Conservation (phyloP, 1,284 basidiomycete genomes). For the Ustilago shanxiensis region DNA sequence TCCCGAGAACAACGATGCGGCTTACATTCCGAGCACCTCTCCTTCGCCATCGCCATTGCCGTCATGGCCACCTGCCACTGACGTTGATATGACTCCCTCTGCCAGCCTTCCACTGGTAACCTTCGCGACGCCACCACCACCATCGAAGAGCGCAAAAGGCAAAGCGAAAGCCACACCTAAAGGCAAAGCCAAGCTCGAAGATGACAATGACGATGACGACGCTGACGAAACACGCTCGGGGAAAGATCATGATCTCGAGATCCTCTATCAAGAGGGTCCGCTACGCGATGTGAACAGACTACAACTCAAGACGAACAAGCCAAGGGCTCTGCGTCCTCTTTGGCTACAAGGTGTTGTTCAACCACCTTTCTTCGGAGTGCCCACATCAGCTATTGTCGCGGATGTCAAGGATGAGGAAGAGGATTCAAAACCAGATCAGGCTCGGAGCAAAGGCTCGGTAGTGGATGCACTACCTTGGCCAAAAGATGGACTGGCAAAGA, state of each 20-base stretch:
- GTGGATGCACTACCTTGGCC: conserved; percentile 33
- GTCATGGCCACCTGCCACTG: not conserved
- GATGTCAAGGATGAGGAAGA: conserved; percentile 11
- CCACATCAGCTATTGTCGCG: not conserved
- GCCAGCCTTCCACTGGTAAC: not conserved
- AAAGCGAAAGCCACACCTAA: conserved; percentile 23
- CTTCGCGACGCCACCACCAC: not conserved
- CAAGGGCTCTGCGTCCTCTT: conserved; percentile 22
- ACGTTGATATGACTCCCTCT: not conserved
- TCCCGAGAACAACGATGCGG: not conserved
- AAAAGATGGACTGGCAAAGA: conserved; percentile 20
- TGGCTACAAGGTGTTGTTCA: conserved; percentile 36
- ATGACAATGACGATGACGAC: conserved; percentile 16
- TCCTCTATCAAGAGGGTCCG: conserved; percentile 20
- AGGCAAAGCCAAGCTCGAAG: conserved; percentile 7
- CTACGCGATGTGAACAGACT: conserved; percentile 14
- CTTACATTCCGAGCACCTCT: not conserved
- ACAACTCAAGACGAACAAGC: conserved; percentile 24
- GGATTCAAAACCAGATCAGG: conserved; percentile 1
- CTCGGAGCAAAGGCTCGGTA: not conserved
- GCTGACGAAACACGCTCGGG: conserved; percentile 10
- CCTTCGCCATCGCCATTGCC: not conserved
- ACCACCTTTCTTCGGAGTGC: conserved; percentile 32
- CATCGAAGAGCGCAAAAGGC: conserved; percentile 11
- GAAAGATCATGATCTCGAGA: conserved; percentile 25